phyloP scores from a whole-genome alignment of 495 filamentous ascomycete genomes.

The Chaetomium tenue region DNA sequence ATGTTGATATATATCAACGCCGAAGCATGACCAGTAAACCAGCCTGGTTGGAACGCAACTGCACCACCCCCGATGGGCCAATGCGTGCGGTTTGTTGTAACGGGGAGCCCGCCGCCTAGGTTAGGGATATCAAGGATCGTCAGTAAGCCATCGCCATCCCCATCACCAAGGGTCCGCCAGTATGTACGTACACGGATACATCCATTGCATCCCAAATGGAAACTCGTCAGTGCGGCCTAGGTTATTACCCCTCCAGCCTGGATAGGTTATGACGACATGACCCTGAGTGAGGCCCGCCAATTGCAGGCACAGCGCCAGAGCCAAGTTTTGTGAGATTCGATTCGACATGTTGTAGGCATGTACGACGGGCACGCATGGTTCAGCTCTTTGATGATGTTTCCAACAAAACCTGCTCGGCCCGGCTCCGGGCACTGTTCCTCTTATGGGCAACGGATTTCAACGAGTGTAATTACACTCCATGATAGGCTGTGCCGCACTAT shows the following conservation, averaged over 20 bases:
- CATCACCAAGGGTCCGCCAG: neutral
- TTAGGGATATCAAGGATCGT: neutral
- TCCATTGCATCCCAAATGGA: constrained; percentile 8
- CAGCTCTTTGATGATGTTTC: too few relatives aligned
- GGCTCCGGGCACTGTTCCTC: neutral
- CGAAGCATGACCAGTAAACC: constrained; percentile 81
- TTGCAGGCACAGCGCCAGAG: neutral
- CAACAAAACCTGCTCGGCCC: too few relatives aligned
- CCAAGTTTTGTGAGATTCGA: neutral
- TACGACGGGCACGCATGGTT: too few relatives aligned
- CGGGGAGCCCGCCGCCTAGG: constrained; percentile 75
- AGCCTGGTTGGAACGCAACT: constrained; percentile 77
- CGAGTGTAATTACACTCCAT: too few relatives aligned
- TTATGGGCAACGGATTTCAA: neutral
- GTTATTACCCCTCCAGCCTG: constrained; percentile 1
- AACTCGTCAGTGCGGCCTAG: neutral
- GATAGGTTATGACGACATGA: constrained; percentile 1
- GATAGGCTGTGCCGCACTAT: neutral
- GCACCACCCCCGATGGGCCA: constrained; percentile 85
- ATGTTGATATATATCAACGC: constrained; percentile 90
- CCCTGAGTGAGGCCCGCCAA: neutral
- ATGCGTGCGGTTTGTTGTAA: constrained; percentile 75
- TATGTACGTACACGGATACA: neutral
- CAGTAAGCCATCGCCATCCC: neutral
- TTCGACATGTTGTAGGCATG: too few relatives aligned